phyloP scores from a whole-genome alignment of 805 yeast genomes.

The Blastobotrys robertii region DNA sequence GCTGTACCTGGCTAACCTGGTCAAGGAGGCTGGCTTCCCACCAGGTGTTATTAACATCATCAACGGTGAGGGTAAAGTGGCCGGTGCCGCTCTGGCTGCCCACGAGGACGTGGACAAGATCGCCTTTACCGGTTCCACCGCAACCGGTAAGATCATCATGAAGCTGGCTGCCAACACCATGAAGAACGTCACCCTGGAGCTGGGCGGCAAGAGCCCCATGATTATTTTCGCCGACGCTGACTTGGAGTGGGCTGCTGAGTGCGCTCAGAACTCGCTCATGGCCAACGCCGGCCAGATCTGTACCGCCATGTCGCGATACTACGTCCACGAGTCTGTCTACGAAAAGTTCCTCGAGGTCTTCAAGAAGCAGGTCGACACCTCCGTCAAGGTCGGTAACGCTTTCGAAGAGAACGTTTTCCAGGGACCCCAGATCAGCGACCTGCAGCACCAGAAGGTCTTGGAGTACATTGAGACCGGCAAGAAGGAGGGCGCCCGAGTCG shows the following conservation, averaged over 20 bases:
- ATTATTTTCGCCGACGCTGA: slow-evolving; percentile 82
- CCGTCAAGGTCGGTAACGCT: slow-evolving; percentile 67
- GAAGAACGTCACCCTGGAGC: slow-evolving; percentile 84
- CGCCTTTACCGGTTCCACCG: slow-evolving; percentile 92
- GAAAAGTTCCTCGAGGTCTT: slow-evolving; percentile 59
- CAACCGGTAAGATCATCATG: slow-evolving; percentile 75
- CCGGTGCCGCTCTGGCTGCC: slow-evolving; percentile 56
- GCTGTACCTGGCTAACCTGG: slow-evolving; percentile 47
- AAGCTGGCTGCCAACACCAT: slow-evolving; percentile 59
- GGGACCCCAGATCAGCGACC: slow-evolving; percentile 82
- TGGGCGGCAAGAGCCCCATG: slow-evolving; percentile 94
- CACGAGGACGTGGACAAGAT: slow-evolving; percentile 69
- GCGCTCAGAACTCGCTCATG: slow-evolving; percentile 72
- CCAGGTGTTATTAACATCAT: slow-evolving; percentile 66
- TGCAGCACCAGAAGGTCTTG: slow-evolving; percentile 67
- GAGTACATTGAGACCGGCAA: slow-evolving; percentile 66
- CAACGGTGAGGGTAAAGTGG: slow-evolving; percentile 58
- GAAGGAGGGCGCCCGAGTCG: slow-evolving; percentile 70
- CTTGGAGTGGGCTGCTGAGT: slow-evolving; percentile 60
- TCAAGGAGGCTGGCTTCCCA: slow-evolving; percentile 62
- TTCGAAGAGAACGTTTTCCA: slow-evolving; percentile 64
- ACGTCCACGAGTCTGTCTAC: slow-evolving; percentile 75
- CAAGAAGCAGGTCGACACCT: slow-evolving; percentile 38
- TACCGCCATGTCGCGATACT: slow-evolving; percentile 86
- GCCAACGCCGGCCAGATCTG: slow-evolving; percentile 95